Percentiles rank a stretch among this genome's conserved stretches.
These are phyloP conservation scores for Neurospora sp. DNA, from an alignment of 495 filamentous ascomycete species.

Conservation along the genomic window DNA sequence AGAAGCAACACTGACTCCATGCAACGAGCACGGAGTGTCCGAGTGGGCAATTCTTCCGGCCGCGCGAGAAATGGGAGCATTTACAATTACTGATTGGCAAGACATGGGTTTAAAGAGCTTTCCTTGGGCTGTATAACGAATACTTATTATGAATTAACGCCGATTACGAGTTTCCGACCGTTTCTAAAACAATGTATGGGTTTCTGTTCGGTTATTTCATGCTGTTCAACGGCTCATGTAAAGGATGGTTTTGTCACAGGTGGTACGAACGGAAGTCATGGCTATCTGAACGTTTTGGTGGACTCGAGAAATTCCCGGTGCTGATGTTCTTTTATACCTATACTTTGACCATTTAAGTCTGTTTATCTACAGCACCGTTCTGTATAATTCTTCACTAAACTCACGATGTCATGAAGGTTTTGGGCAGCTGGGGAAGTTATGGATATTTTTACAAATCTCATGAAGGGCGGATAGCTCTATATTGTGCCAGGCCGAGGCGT, in stretches of 20 bases:
- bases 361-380: background rate
- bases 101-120: background rate
- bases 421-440: background rate
- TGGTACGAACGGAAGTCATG: background rate
- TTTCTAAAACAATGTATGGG: background rate
- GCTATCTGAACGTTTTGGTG: background rate
- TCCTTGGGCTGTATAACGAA: background rate
- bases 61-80: background rate
- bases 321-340: background rate
- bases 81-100: background rate
- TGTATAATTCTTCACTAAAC: background rate
- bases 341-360: background rate
- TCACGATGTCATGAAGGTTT: background rate
- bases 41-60: background rate
- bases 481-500: too few species aligned
- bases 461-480: background rate
- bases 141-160: background rate
- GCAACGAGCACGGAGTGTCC: background rate
- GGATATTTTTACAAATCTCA: background rate
- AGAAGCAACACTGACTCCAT: background rate
- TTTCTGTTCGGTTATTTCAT: background rate
- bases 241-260: background rate
- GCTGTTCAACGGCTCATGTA: background rate
- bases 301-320: background rate
- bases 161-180: background rate